Conservation (phyloP, 2,329 filamentous ascomycete species). For the Tolypocladium endophyticum region DNA sequence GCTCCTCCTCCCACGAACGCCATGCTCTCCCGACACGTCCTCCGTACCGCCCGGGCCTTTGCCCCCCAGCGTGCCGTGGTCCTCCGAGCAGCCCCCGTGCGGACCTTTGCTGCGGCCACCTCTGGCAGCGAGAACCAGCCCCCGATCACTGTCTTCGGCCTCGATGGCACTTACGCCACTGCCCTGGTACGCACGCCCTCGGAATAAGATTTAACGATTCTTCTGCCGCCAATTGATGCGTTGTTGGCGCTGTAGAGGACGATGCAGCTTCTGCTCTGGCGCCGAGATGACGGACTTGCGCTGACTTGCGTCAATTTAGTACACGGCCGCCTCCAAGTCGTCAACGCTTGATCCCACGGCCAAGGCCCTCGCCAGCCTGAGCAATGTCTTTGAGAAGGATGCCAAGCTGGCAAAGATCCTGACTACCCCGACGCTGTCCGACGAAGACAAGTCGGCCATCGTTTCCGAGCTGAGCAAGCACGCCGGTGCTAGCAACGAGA, state of each 20-base stretch:
- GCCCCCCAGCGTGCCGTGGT: constrained; percentile 46
- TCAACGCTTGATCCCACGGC: constrained; percentile 76
- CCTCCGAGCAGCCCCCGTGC: constrained; percentile 42
- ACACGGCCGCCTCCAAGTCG: constrained; percentile 89
- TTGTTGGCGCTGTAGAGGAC: not conserved
- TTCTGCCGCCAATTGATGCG: constrained; percentile 8
- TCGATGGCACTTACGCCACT: constrained; percentile 97
- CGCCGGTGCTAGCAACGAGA: constrained; percentile 62
- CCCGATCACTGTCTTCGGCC: constrained; percentile 82
- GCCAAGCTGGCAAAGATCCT: constrained; percentile 70
- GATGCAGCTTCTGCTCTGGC: not conserved
- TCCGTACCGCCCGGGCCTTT: constrained; percentile 45
- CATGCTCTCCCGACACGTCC: constrained; percentile 52
- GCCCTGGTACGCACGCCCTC: constrained; percentile 67
- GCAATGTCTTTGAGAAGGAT: constrained; percentile 68
- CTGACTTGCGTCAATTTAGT: constrained; percentile 46
- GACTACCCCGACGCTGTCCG: constrained; percentile 65
- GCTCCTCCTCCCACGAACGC: constrained; percentile 9
- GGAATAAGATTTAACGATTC: not conserved
- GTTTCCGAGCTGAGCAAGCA: constrained; percentile 81
- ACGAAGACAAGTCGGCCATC: constrained; percentile 75
- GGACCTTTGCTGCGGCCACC: constrained; percentile 75
- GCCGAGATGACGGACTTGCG: not conserved
- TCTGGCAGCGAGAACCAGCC: constrained; percentile 62
- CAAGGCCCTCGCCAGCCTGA: constrained; percentile 64